Conservation (phyloP, 2,329 filamentous ascomycete genomes). For the Orbilia oligospora region DNA sequence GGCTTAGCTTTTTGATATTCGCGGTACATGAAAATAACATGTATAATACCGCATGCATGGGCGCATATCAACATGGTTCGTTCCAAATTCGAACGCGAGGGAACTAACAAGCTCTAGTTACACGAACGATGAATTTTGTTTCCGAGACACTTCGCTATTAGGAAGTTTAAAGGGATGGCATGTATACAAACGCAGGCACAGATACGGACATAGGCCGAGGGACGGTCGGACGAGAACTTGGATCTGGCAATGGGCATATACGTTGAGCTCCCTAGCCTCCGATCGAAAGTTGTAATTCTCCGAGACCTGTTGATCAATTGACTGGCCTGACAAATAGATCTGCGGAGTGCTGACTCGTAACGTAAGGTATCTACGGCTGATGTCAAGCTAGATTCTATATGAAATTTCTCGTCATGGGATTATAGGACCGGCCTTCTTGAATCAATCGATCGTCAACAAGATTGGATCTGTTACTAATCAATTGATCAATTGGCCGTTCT, state of each 20-base stretch:
- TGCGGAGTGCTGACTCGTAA: background rate
- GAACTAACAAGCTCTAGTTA: background rate
- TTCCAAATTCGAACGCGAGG: background rate
- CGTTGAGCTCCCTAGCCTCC: background rate
- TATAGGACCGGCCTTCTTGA: too few relatives aligned
- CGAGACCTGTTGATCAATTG: background rate
- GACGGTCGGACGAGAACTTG: background rate
- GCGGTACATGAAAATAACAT: slow-evolving; percentile 17
- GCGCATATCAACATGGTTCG: slow-evolving; percentile 3
- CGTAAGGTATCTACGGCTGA: background rate
- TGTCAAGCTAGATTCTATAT: background rate
- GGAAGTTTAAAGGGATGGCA: background rate
- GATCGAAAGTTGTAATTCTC: background rate
- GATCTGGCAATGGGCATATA: background rate
- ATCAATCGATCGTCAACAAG: too few relatives aligned
- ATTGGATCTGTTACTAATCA: too few relatives aligned
- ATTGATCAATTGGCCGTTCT: background rate
- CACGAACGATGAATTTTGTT: slow-evolving; percentile 10
- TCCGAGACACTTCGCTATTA: background rate
- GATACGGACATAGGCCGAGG: background rate
- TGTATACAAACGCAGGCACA: slow-evolving; percentile 11
- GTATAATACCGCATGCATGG: too few relatives aligned
- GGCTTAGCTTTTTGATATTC: background rate
- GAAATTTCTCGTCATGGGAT: background rate
- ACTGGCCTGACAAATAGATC: background rate